These are phyloP conservation scores for Protea cynaroides DNA, from an alignment of 164 flowering plant species.

Conservation along the genomic window DNA sequence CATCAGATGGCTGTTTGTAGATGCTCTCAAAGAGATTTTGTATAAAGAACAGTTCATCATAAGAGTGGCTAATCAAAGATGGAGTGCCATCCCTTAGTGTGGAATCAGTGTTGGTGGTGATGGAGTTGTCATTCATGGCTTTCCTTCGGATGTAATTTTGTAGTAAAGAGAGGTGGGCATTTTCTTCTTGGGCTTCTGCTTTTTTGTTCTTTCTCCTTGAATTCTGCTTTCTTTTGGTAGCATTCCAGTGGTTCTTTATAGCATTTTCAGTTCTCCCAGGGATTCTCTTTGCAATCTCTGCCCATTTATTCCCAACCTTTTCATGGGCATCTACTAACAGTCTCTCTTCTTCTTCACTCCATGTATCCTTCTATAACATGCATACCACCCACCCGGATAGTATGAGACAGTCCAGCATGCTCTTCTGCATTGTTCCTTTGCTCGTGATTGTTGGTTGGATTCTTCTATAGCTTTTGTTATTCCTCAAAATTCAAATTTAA, in stretches of 20 bases:
- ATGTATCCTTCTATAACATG: conserved; percentile 57
- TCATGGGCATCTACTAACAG: conserved; percentile 66
- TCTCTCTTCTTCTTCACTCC: conserved; percentile 86
- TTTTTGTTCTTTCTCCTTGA: conserved; percentile 49
- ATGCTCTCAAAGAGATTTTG: conserved; percentile 27
- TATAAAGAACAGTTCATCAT: conserved; percentile 39
- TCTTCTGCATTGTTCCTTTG: too few species aligned
- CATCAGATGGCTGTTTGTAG: conserved; percentile 2
- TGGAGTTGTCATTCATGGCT: conserved; percentile 4
- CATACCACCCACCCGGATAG: neutral
- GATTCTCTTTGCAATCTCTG: conserved; percentile 55
- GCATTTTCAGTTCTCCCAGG: conserved; percentile 65
- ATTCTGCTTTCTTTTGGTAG: conserved; percentile 45
- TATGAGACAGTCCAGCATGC: too few species aligned
- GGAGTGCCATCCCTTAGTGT: conserved; percentile 17
- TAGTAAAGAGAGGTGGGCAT: conserved; percentile 36
- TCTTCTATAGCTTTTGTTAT: too few species aligned
- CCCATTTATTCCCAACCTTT: conserved; percentile 39
- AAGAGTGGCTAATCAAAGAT: conserved; percentile 14
- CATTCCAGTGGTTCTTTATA: conserved; percentile 62
- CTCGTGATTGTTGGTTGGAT: too few species aligned
- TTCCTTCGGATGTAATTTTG: conserved; percentile 64
- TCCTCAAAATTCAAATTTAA: too few species aligned
- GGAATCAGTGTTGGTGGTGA: conserved; percentile 12
- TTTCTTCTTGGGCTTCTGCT: conserved; percentile 15